Conservation (phyloP, 257 asterid species). For the Agastache rugosa region DNA sequence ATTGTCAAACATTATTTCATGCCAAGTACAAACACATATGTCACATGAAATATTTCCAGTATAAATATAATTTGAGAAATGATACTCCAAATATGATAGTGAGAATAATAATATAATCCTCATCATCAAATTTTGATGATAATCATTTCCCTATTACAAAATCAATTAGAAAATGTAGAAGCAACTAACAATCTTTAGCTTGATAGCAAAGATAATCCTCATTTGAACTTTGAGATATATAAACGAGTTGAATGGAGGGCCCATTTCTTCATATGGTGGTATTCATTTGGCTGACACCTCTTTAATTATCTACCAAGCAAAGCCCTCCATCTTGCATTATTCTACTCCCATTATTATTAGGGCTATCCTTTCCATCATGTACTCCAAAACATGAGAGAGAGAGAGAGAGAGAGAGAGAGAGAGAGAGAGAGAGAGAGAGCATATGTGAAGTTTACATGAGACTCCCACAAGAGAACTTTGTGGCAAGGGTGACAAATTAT, state of each 20-base stretch:
- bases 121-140: neutral
- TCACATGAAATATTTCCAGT: no score
- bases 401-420: no score
- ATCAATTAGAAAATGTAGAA: slow-evolving; percentile 34
- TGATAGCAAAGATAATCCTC: slow-evolving; percentile 38
- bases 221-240: neutral
- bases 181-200: slow-evolving; percentile 47
- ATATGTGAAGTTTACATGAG: no score
- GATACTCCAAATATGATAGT: neutral
- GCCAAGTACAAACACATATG: no score
- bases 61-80: no score
- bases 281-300: slow-evolving; percentile 29
- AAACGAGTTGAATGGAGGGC: slow-evolving; percentile 33
- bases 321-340: slow-evolving; percentile 32
- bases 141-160: slow-evolving; percentile 17
- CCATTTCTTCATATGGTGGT: slow-evolving; percentile 38
- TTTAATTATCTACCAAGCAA: slow-evolving; percentile 51
- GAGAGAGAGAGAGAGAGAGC: neutral
- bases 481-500: no score
- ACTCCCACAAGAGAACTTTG: neutral
- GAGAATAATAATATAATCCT: neutral
- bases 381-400: neutral
- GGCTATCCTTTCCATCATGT: slow-evolving; percentile 30
- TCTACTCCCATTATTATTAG: slow-evolving; percentile 33
- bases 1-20: no score